Conservation (phyloP, 1,284 basidiomycete genomes). For the Volvariella surrecta region DNA sequence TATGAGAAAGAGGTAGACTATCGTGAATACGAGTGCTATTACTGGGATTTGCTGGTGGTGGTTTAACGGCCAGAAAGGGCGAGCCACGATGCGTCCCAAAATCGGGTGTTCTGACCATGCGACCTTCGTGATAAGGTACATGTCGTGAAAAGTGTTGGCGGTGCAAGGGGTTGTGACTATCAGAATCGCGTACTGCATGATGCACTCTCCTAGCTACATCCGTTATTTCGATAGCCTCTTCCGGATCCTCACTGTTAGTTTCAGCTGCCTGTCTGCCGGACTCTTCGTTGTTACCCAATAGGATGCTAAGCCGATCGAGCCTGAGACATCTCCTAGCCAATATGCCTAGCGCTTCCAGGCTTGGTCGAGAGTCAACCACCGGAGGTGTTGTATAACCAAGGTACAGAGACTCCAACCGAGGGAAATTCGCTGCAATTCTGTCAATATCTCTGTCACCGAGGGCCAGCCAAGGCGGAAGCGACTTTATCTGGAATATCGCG, state of each 20-base stretch:
- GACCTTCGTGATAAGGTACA: no score
- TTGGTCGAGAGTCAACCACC: neutral
- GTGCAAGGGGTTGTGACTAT: no score
- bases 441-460: neutral
- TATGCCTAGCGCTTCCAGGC: neutral
- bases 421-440: neutral
- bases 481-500: neutral
- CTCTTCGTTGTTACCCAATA: neutral
- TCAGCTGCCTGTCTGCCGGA: no score
- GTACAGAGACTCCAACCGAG: neutral
- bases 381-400: neutral
- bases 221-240: no score
- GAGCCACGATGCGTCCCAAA: no score
- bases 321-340: neutral
- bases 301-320: neutral
- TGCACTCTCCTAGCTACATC: no score
- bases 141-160: no score
- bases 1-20: neutral
- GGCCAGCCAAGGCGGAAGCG: neutral
- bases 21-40: neutral
- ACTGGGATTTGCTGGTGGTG: no score
- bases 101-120: no score
- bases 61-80: no score
- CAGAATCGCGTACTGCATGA: no score
- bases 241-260: no score